Percentiles rank a stretch among this genome's conserved stretches.
phyloP scores from a whole-genome alignment of 495 filamentous ascomycete genomes.

The Lasiosphaeris hirsuta region DNA sequence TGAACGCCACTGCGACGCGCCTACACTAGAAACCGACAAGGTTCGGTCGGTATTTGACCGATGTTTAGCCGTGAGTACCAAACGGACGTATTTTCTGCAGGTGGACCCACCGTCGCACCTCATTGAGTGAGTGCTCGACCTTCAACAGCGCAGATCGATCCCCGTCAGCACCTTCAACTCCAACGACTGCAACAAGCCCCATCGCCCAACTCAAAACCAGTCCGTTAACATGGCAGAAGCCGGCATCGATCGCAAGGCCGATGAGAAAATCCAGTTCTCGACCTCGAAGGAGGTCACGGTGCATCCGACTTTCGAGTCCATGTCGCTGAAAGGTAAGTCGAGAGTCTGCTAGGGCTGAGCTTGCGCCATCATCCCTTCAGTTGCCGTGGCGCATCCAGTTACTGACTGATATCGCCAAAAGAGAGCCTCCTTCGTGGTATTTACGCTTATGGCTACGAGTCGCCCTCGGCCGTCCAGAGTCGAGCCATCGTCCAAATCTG shows the following conservation, averaged over 20 bases:
- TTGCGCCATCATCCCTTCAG: not conserved
- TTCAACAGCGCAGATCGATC: not conserved
- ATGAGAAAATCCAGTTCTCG: conserved; percentile 96
- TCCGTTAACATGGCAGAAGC: conserved; percentile 73
- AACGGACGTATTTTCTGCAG: too few relatives aligned
- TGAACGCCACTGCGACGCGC: too few relatives aligned
- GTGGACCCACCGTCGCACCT: too few relatives aligned
- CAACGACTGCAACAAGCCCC: conserved; percentile 9
- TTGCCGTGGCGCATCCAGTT: not conserved
- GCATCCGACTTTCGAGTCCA: conserved; percentile 56
- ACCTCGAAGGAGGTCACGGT: conserved; percentile 97
- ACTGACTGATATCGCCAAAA: conserved; percentile 18
- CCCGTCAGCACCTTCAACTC: not conserved
- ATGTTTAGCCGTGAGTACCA: too few relatives aligned
- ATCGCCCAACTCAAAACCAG: not conserved
- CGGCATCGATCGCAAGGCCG: conserved; percentile 83
- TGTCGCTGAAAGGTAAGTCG: conserved; percentile 62
- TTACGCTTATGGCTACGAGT: conserved; percentile 98
- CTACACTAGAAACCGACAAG: too few relatives aligned
- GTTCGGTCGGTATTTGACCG: too few relatives aligned
- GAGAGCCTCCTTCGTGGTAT: conserved; percentile 95
- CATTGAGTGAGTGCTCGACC: too few relatives aligned
- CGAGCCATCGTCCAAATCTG: conserved; percentile 98
- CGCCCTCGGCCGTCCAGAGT: conserved; percentile 93
- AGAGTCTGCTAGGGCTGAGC: not conserved